A percentile compares a stretch with the other conserved stretches of the same genome.
Evolutionary conservation across 371 early-diverging fungal species (phyloP).

Genomic region (Mortierella sp.): DNA sequence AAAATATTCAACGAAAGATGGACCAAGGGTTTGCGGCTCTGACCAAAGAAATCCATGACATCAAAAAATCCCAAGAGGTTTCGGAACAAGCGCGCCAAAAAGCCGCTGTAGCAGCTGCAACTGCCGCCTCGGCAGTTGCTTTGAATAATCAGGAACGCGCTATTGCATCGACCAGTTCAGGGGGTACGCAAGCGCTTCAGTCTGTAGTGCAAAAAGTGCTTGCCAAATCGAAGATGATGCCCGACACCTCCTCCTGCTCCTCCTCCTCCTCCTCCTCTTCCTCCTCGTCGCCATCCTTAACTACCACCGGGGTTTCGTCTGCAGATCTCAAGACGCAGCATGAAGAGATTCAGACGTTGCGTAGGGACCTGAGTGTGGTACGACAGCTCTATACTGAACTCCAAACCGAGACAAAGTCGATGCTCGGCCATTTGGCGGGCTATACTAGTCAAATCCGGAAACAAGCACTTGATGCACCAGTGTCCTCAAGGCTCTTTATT

Average conservation of each 20-base stretch:
- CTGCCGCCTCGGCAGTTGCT: constrained; percentile 8
- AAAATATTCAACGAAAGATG: constrained; percentile 54
- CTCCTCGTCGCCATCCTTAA: neutral
- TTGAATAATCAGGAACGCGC: constrained; percentile 4
- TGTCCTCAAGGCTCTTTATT: constrained; percentile 60
- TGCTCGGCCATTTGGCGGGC: constrained; percentile 57
- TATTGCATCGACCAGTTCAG: neutral
- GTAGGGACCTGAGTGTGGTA: constrained; percentile 69
- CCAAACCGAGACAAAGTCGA: constrained; percentile 56
- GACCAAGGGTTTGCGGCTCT: constrained; percentile 57
- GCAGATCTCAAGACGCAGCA: constrained; percentile 56
- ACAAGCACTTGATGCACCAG: constrained; percentile 40
- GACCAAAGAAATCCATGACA: constrained; percentile 56
- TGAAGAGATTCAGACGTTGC: constrained; percentile 58
- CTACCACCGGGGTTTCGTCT: constrained; percentile 41
- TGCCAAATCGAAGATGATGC: constrained; percentile 19
- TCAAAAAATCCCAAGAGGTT: constrained; percentile 52
- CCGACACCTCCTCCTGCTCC: no score
- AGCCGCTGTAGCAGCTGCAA: constrained; percentile 16
- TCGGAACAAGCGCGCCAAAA: constrained; percentile 44
- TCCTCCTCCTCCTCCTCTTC: no score
- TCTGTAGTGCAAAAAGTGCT: constrained; percentile 45
- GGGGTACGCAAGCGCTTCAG: constrained; percentile 30
- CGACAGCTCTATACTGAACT: constrained; percentile 72
- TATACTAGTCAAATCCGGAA: constrained; percentile 60